Conservation (phyloP, 306 rosid genomes). For the Crotalaria pallida region DNA sequence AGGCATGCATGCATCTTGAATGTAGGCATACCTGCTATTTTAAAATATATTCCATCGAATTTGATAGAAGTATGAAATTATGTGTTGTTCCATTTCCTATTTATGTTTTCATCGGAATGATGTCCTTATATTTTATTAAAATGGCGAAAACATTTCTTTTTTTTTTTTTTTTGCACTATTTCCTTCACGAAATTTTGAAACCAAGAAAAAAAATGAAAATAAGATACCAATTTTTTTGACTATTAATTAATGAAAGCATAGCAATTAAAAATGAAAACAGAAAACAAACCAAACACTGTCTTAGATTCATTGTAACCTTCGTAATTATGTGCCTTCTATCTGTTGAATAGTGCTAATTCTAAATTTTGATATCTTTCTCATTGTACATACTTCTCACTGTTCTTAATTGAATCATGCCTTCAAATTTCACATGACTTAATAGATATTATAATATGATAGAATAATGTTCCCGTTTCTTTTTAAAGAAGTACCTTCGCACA, state of each 20-base stretch:
- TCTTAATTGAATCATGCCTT: not conserved
- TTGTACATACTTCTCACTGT: not conserved
- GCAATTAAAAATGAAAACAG: not conserved
- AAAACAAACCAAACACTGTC: not conserved
- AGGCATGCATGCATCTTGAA: slow-evolving; percentile 16
- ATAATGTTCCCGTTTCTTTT: not conserved
- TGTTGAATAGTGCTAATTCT: not conserved
- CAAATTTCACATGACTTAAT: not conserved
- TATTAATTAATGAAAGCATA: not conserved
- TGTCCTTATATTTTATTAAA: slow-evolving; percentile 36
- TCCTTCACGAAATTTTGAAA: not conserved
- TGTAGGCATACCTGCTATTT: slow-evolving; percentile 45
- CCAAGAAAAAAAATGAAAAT: not conserved
- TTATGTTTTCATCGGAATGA: slow-evolving; percentile 39
- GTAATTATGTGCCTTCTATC: not conserved
- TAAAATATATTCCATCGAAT: slow-evolving; percentile 40
- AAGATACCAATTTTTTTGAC: not conserved
- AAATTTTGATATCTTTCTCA: not conserved
- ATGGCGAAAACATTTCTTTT: not conserved
- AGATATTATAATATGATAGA: not conserved
- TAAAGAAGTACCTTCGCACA: not conserved
- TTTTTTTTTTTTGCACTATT: not conserved
- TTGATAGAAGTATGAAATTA: slow-evolving; percentile 46
- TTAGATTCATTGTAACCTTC: not conserved
- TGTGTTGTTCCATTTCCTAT: slow-evolving; percentile 31